Conservation (phyloP, 106 monocot genomes). For the Cymbidium sinense region DNA sequence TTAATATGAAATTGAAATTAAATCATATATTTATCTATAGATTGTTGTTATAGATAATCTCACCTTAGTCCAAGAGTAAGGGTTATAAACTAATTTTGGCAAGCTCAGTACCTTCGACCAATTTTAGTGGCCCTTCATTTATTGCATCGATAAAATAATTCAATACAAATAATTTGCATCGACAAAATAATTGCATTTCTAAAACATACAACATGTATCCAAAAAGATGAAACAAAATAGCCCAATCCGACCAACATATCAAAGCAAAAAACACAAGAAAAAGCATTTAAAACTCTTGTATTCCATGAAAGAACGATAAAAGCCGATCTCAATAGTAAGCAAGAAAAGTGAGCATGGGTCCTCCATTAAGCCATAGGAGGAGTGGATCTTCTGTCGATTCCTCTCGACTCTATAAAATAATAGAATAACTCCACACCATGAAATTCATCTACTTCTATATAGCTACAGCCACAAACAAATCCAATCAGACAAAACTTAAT, state of each 20-base stretch:
- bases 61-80: slow-evolving; percentile 2
- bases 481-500: not conserved
- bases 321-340: slow-evolving; percentile 6
- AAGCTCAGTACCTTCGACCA: not conserved
- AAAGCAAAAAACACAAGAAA: not conserved
- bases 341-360: slow-evolving; percentile 25
- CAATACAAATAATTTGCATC: too few relatives aligned
- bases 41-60: too few relatives aligned
- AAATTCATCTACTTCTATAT: slow-evolving; percentile 36
- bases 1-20: not conserved
- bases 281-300: not conserved
- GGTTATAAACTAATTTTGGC: not conserved
- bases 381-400: slow-evolving; percentile 10
- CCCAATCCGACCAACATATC: not conserved
- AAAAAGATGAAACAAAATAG: not conserved
- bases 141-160: not conserved
- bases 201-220: not conserved
- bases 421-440: slow-evolving; percentile 43
- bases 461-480: not conserved
- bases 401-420: slow-evolving; percentile 15
- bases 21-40: not conserved
- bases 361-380: slow-evolving; percentile 27
- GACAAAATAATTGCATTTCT: too few relatives aligned
- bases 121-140: not conserved
- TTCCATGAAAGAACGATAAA: not conserved